Base-by-base conservation (phyloP, 164 flowering plant species). In the Santalum album region DNA sequence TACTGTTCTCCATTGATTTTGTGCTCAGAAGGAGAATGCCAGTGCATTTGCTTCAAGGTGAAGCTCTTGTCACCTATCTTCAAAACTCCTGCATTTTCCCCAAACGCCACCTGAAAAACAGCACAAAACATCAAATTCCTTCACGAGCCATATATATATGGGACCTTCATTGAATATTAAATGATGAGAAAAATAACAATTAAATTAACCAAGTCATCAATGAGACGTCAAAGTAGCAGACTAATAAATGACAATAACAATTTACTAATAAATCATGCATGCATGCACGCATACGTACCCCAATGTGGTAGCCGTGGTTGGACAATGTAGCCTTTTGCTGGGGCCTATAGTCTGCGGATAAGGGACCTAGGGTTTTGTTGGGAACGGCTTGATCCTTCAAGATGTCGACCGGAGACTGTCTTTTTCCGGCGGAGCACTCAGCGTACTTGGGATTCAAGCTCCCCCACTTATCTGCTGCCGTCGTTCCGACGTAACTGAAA, bases 21-120 rank as follows among this genome's bases (percentile, higher is more conserved):
- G 62, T 86, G 94, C 64, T 86, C 94, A 1, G 89, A 74, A 46
- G 89, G 94, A 54, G 76, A 40, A 60, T 86, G 94, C 84, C 83
- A 83, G 58, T 83, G 87, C 72, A 81, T 54, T 49, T 76, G 81
- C 59, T 57, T 59, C 59, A 81, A 57, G 21, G 51, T 54, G 47
- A 69, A 80, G 38, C 53, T 69, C 68, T 70, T 81, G 3, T 75
- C 78, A 54, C 73, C 64, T 17, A 78, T 12, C 2, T 11, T 40
- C 44, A 78, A 25, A 1, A 0, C 53, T 60, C 89, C 87, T 15
- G 42, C 59, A 18, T 61, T 25, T n/a, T n/a, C 52, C 6, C 58
- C 72, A 53, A 23, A 79, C 1, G 1, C 32, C 40, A 81, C 16
- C 86, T 78, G 65, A n/a, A n/a, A n/a, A n/a, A n/a, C n/a, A n/a